Evolutionary conservation across 306 rosid genomes (phyloP).

Genomic region (Dryas drummondii): DNA sequence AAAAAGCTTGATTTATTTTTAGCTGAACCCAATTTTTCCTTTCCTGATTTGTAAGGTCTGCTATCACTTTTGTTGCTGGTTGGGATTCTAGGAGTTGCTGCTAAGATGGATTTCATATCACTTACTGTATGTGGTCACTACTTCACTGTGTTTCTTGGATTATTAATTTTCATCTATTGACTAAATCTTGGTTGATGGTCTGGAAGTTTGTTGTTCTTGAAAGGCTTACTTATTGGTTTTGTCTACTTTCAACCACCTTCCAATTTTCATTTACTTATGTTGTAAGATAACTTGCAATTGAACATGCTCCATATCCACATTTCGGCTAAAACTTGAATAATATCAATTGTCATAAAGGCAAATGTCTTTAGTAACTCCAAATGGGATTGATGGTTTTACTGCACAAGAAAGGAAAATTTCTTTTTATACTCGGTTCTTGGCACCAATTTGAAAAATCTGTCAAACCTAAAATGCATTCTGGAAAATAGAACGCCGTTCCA

Average conservation of each 20-base stretch:
- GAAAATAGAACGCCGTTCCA: background rate
- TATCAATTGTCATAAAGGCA: background rate
- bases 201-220: background rate
- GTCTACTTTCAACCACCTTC: background rate
- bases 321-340: background rate
- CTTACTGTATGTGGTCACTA: conserved; percentile 64
- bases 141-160: background rate
- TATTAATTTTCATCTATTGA: background rate
- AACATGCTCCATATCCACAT: background rate
- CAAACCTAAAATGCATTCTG: background rate
- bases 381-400: background rate
- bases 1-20: conserved; percentile 13
- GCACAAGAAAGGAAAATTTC: background rate
- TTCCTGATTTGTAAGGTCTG: conserved; percentile 46
- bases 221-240: background rate
- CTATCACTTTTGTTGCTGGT: conserved; percentile 58
- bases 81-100: conserved; percentile 58
- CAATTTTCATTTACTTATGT: background rate
- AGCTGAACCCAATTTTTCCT: background rate
- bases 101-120: conserved; percentile 55
- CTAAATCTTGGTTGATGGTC: background rate
- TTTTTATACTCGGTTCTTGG: background rate
- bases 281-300: background rate
- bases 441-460: background rate
- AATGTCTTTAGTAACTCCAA: background rate